Evolutionary conservation across 1,284 basidiomycete species (phyloP).

Genomic region (Ganoderma multipileum): DNA sequence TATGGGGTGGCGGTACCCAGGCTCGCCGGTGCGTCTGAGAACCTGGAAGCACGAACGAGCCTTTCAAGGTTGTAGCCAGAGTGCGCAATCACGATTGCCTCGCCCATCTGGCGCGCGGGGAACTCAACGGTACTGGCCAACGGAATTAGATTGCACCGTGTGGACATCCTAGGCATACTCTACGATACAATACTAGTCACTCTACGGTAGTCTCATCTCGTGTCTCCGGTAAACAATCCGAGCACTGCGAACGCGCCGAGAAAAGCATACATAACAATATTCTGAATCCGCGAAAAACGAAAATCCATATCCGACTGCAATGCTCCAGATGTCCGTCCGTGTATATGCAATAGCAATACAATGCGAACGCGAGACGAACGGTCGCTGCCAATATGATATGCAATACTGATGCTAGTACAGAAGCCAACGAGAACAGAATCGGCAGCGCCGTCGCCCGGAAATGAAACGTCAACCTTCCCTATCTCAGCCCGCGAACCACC

Average conservation of each 20-base stretch:
- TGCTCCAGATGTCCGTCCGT: neutral
- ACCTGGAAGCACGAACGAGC: slow-evolving; percentile 14
- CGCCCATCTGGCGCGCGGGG: slow-evolving; percentile 5
- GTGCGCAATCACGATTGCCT: slow-evolving; percentile 2
- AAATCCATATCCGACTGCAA: neutral
- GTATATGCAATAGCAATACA: slow-evolving; percentile 5
- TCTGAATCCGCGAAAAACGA: neutral
- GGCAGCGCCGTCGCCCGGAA: slow-evolving; percentile 8
- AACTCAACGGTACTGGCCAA: neutral
- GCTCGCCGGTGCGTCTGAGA: slow-evolving; percentile 27
- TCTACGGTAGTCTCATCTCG: neutral
- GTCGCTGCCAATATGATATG: neutral
- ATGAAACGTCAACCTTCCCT: neutral
- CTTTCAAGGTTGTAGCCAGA: slow-evolving; percentile 6
- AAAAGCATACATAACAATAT: neutral
- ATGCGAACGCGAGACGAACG: neutral
- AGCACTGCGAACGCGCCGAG: neutral
- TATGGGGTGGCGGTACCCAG: slow-evolving; percentile 28
- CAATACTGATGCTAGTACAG: neutral
- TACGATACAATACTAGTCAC: neutral
- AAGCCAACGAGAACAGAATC: neutral
- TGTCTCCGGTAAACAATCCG: neutral
- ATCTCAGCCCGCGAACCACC: neutral
- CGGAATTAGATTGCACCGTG: slow-evolving; percentile 19
- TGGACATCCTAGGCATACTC: neutral